Base-by-base conservation (phyloP, 257 asterid species). In the Forsythia viridissima region DNA sequence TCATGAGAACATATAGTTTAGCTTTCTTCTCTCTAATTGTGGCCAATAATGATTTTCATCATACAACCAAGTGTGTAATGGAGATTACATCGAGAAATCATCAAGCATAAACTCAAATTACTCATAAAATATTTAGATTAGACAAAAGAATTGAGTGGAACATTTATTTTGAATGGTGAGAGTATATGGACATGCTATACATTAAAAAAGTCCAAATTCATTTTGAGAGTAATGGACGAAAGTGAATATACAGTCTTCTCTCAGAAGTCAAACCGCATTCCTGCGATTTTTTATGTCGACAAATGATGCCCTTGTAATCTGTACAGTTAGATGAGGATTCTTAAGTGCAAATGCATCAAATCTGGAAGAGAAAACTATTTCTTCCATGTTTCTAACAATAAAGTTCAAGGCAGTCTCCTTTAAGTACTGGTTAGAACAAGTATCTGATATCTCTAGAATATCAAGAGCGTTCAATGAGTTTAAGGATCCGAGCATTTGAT, bases 241-340 rank as follows among this genome's bases (percentile, higher is more conserved):
- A 16, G 21, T 52, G 24, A 59, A 13, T 0, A 4, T 70, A 38
- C 8, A 40, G 71, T 15, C 67, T 34, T 4, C 36, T 34, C 10
- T 8, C 18, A 16, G 7, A 51, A 63, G 9, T 87, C 75, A 89
- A 81, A 78, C 74, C 39, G 63, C 81, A 70, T 57, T 59, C 83
- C 89, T 87, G 51, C 63, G 82, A 84, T 84, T 92, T 74, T 87
- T 88, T 52, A 92, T 87, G 76, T 92, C 98, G 90, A 93, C 83
- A 74, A 91, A 94, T 2, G 98, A 94, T 1, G 98, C 91, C 85
- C 98, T 88, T 0, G 98, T 94, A 24, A 94, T 94, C 76, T 93
- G 98, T 46, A 92, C 98, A 76, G 92, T 91, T 11, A 94, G 78
- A 79, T 94, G 98, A 72, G 98, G 98, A 68, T 94, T 94, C 85